A percentile compares a stretch with the other conserved stretches of the same genome.
Conservation (phyloP, 2,329 filamentous ascomycete species). For the Pseudocercospora eumusae region DNA sequence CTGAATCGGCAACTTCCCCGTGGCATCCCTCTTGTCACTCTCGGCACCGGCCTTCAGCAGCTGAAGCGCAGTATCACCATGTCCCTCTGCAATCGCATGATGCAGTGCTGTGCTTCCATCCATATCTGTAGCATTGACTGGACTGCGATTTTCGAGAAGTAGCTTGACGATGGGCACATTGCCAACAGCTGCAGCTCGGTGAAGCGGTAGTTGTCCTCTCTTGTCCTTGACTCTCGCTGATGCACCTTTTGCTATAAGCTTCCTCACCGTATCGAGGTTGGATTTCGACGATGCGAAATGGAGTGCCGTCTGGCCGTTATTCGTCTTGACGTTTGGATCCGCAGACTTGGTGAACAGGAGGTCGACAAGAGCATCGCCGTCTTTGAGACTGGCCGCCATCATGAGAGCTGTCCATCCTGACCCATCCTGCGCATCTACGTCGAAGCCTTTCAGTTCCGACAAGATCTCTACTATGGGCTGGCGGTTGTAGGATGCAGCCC, state of each 20-base stretch:
- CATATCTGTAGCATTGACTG: constrained; percentile 77
- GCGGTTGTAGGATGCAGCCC: constrained; percentile 84
- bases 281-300: constrained; percentile 91
- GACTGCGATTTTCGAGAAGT: constrained; percentile 74
- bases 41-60: constrained; percentile 85
- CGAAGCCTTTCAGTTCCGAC: constrained; percentile 70
- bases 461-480: constrained; percentile 73
- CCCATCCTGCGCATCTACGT: constrained; percentile 79
- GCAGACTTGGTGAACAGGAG: constrained; percentile 67
- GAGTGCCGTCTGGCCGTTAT: constrained; percentile 74
- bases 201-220: constrained; percentile 84
- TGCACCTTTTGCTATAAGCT: constrained; percentile 73
- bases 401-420: constrained; percentile 82
- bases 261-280: constrained; percentile 77
- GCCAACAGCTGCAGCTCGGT: constrained; percentile 87
- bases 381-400: constrained; percentile 75
- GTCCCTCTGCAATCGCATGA: constrained; percentile 74
- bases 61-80: constrained; percentile 77
- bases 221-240: constrained; percentile 79
- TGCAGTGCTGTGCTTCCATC: constrained; percentile 88
- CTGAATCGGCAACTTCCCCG: constrained; percentile 73
- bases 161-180: constrained; percentile 83
- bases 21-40: constrained; percentile 70
- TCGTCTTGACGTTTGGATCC: constrained; percentile 73
- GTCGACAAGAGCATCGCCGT: constrained; percentile 68